Evolutionary conservation across 2,329 filamentous ascomycete genomes (phyloP), one percentile per base, ranked within the genome.

Genomic region (Ophiostoma sp.): DNA sequence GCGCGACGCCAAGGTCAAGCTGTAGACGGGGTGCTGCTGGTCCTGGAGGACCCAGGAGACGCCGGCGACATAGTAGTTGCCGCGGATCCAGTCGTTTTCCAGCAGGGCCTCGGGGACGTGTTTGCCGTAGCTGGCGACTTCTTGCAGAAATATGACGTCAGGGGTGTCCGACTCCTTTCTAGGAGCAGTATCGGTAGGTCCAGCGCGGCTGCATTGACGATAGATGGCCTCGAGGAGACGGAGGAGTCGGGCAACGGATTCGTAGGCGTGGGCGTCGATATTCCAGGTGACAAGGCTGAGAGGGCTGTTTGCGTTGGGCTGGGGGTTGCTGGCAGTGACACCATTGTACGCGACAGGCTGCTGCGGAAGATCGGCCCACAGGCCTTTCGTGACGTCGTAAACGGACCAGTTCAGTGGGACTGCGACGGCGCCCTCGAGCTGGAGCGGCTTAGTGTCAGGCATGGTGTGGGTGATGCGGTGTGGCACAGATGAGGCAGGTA

Each of bases 91-190:
- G 7, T 71, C 57, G 27, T 77, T 71, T 1, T 69, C 23, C 3
- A 80, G 70, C 11, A 81, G 57, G 57, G 57, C 57, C 4, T 62
- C 57, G 57, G 15, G 57, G 13, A 41, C 54, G 0, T 52, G 17
- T 2, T 79, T 71, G 7, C 27, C 27, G 27, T 33, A 33, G 76
- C 76, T 3, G 72, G 17, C 7, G 7, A 79, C 75, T 72, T 80
- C 79, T 68, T 80, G 79, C 8, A 80, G 69, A 62, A 80, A 79
- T n/a, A 79, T 73, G 20, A 80, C 66, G 73, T 79, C 74, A 13
- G 74, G 73, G 0, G 67, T n/a, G 6, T 74, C 72, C 7, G 36
- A 33, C 1, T 72, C 67, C 41, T 48, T 17, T n/a, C 64, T 36
- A 11, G 36, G 69, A n/a, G 35, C 57, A 2, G 70, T 62, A 4